These are phyloP conservation scores for Cladosporium sp. DNA, from an alignment of 2,329 filamentous ascomycete species.

Conservation along the genomic window DNA sequence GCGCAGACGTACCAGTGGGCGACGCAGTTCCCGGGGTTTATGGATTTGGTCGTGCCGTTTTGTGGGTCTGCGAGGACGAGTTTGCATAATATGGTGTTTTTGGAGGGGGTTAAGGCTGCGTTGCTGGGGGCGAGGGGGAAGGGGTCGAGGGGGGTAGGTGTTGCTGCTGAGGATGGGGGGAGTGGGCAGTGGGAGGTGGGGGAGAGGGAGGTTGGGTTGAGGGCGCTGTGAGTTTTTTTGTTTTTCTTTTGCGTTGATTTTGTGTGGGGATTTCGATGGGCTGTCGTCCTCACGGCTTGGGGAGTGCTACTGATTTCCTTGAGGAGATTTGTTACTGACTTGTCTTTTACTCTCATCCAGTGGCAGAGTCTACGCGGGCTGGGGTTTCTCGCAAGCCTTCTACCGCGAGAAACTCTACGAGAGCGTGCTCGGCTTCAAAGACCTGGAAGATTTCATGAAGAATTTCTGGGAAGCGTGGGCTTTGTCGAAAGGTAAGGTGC, in stretches of 20 bases:
- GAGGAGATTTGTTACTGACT: too few species aligned
- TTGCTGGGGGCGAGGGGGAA: slow-evolving; percentile 54
- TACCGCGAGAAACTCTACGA: slow-evolving; percentile 69
- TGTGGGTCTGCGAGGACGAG: slow-evolving; percentile 61
- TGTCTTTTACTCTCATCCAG: background rate
- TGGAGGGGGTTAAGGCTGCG: slow-evolving; percentile 59
- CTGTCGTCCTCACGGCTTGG: too few species aligned
- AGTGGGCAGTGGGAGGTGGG: slow-evolving; percentile 37
- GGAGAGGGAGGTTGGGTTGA: slow-evolving; percentile 55
- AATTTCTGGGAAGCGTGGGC: slow-evolving; percentile 75
- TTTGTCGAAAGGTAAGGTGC: slow-evolving; percentile 53
- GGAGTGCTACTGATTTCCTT: too few species aligned
- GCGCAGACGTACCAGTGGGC: slow-evolving; percentile 50
- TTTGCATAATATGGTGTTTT: slow-evolving; percentile 63
- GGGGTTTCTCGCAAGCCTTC: slow-evolving; percentile 73
- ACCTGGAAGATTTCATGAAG: slow-evolving; percentile 68
- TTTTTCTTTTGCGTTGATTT: slow-evolving; percentile 35
- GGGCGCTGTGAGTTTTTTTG: slow-evolving; percentile 53
- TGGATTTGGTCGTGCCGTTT: slow-evolving; percentile 62
- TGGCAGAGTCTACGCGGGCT: background rate
- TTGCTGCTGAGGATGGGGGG: slow-evolving; percentile 34
- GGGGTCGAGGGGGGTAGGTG: slow-evolving; percentile 47
- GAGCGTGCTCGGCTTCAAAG: slow-evolving; percentile 57
- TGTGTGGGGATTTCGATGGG: too few species aligned
- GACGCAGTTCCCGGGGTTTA: slow-evolving; percentile 47